Evolutionary conservation across 2,329 filamentous ascomycete genomes (phyloP).

Genomic region (Aspergillus aculeatus): DNA sequence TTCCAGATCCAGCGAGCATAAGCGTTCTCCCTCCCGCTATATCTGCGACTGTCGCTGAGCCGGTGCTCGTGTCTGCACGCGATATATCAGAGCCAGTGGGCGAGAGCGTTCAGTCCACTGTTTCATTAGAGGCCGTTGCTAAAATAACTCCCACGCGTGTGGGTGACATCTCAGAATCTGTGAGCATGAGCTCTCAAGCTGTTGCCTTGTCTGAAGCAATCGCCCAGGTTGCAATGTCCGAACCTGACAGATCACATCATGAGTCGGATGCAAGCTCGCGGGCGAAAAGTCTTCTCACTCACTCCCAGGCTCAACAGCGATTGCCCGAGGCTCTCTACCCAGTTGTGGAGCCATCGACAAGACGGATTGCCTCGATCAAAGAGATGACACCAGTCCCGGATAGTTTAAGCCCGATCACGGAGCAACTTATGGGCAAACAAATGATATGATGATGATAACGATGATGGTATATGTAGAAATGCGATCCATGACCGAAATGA

Average conservation of each 20-base stretch:
- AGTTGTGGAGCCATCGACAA: background rate
- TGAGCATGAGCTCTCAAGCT: background rate
- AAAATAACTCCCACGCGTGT: background rate
- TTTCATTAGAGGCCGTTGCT: background rate
- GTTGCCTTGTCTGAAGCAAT: background rate
- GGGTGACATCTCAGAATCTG: background rate
- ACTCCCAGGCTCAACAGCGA: background rate
- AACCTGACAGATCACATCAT: background rate
- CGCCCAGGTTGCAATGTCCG: background rate
- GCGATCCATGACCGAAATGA: conserved; percentile 7
- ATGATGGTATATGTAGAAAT: background rate
- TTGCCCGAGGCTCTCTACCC: background rate
- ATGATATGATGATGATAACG: conserved; percentile 8
- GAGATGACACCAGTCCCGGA: background rate
- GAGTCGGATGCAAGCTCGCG: background rate
- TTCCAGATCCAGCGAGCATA: background rate
- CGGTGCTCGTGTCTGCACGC: background rate
- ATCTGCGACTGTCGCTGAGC: background rate
- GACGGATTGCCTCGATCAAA: background rate
- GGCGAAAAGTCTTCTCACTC: background rate
- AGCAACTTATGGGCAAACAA: background rate
- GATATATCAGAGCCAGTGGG: background rate
- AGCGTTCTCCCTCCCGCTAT: background rate
- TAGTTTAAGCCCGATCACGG: background rate
- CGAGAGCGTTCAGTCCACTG: background rate